Base-by-base conservation (phyloP, 805 yeast genomes). In the Wickerhamiella vanderwaltii region DNA sequence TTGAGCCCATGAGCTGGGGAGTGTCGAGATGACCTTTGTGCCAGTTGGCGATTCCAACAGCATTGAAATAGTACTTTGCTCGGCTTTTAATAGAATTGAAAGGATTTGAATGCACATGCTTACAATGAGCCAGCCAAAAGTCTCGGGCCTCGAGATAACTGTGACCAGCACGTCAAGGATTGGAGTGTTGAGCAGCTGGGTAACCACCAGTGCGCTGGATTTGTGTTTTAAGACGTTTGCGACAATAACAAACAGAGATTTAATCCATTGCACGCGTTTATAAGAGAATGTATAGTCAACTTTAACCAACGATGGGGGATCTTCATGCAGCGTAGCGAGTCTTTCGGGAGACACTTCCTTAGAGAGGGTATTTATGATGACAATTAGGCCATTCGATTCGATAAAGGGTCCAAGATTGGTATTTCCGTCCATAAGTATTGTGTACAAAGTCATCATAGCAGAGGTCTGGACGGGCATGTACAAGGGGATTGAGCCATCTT, bases 221-320 rank as follows among this genome's bases (percentile, higher is more conserved):
- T 43, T 43, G 24, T 37, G 45, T 16, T 32, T 36, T 20, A 43
- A 23, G n/a, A 43, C 42, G 28, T 43, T 43, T 24, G 37, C 19
- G 13, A 43, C 22, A n/a, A 32, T 26, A 12, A 36, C 38, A 22
- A 43, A 33, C 13, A 43, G 35, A 3, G 45, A 43, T 24, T 43
- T 43, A 15, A 43, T 26, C 37, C 35, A 43, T 18, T 37, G 37
- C 9, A 43, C 34, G 1, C 39, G 13, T n/a, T 20, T n/a, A 25
- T 43, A 43, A 2, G 34, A 26, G 19, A 43, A 36, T 24, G 23
- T 7, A 22, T 43, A 43, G 42, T 43, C 45, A 5, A 43, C 45
- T 18, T 30, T 22, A 15, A 26, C 30, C 22, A 36, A 29, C 11
- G 12, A 5, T 6, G 41, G 22, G 3, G 41, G 28, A 5, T 5